Conservation (phyloP, 495 filamentous ascomycete genomes). For the Jackrogersella minutella region DNA sequence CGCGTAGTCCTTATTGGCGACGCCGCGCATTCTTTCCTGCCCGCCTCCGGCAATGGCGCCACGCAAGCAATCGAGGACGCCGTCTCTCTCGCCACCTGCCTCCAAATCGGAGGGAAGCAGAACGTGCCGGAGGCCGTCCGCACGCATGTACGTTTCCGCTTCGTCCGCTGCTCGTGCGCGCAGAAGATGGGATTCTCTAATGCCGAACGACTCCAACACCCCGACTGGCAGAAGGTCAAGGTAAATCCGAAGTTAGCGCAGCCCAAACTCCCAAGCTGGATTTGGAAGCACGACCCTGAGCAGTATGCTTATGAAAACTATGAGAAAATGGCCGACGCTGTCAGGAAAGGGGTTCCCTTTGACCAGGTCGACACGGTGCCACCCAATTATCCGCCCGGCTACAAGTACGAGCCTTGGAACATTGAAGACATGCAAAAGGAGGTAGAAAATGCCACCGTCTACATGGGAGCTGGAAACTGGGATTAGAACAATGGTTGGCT, state of each 20-base stretch:
- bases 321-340: slow-evolving; percentile 51
- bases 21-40: slow-evolving; percentile 73
- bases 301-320: slow-evolving; percentile 64
- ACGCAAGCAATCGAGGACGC: slow-evolving; percentile 78
- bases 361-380: slow-evolving; percentile 50
- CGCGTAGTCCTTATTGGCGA: slow-evolving; percentile 71
- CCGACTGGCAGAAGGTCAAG: slow-evolving; percentile 64
- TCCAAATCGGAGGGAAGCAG: slow-evolving; percentile 60
- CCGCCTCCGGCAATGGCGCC: slow-evolving; percentile 70
- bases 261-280: slow-evolving; percentile 62
- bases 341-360: slow-evolving; percentile 50
- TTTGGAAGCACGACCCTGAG: slow-evolving; percentile 66
- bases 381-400: slow-evolving; percentile 55
- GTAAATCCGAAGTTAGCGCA: slow-evolving; percentile 59
- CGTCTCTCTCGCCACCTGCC: slow-evolving; percentile 66
- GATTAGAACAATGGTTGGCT: slow-evolving; percentile 28
- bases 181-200: slow-evolving; percentile 66
- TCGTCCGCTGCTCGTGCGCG: slow-evolving; percentile 62
- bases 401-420: slow-evolving; percentile 57
- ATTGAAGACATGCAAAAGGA: slow-evolving; percentile 54
- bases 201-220: slow-evolving; percentile 63
- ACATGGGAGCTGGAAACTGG: slow-evolving; percentile 53
- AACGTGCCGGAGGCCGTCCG: slow-evolving; percentile 54
- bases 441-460: slow-evolving; percentile 47
- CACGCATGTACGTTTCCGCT: slow-evolving; percentile 60